Conservation (phyloP, 352 stramenopile genomes). For the Pythium rhizo-oryzae region DNA sequence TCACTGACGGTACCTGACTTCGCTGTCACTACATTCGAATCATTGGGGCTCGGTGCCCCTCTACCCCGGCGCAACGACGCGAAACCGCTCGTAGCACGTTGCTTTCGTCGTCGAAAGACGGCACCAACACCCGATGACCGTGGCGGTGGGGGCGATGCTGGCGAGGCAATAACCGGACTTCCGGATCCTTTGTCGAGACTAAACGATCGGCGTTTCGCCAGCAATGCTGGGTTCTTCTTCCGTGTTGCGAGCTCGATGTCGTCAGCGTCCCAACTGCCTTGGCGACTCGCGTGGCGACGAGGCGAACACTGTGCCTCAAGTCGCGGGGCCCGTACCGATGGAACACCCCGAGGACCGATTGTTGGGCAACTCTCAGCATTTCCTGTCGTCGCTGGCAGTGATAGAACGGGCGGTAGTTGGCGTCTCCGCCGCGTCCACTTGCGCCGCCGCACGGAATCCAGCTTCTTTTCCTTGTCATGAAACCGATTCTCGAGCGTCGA, state of each 20-base stretch:
- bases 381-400: conserved; percentile 1
- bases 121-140: conserved; percentile 8
- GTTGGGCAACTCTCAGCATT: not conserved
- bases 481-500: conserved; percentile 64
- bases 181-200: conserved; percentile 21
- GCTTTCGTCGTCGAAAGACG: conserved; percentile 21
- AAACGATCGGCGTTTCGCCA: conserved; percentile 26
- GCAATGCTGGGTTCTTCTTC: conserved; percentile 7
- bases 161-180: not conserved
- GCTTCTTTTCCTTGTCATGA: conserved; percentile 74
- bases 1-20: conserved; percentile 14
- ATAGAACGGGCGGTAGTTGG: conserved; percentile 59
- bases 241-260: conserved; percentile 17
- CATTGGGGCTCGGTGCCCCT: not conserved
- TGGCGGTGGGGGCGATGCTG: conserved; percentile 7
- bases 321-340: not conserved
- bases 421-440: conserved; percentile 65
- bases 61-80: conserved; percentile 2
- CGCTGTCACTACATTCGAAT: not conserved
- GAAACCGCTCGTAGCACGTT: conserved; percentile 3
- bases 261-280: conserved; percentile 24
- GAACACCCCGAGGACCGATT: not conserved
- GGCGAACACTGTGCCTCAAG: conserved; percentile 2
- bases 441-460: conserved; percentile 69
- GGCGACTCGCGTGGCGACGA: conserved; percentile 20